Conservation (phyloP, 2,329 filamentous ascomycete genomes). For the Apiospora rasikravindrae region DNA sequence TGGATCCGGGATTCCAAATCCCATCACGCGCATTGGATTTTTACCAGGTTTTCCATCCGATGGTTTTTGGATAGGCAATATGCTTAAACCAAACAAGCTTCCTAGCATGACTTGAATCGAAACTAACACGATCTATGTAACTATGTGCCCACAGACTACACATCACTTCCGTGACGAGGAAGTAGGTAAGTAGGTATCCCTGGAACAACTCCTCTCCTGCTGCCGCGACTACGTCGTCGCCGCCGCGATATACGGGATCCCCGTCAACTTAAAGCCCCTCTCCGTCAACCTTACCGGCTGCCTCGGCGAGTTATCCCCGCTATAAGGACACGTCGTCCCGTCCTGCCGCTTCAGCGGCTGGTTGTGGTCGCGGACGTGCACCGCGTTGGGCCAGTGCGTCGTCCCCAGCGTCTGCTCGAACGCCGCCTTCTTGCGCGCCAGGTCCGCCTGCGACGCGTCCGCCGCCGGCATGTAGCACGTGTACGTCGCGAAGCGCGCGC, state of each 20-base stretch:
- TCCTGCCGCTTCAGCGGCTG: neutral
- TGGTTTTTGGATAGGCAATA: neutral
- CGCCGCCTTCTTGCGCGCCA: conserved; percentile 46
- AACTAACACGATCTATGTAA: neutral
- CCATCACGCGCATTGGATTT: neutral
- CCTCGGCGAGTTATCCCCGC: neutral
- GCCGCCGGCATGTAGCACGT: conserved; percentile 48
- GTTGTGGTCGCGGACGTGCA: conserved; percentile 21
- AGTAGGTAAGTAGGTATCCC: neutral
- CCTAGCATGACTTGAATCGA: neutral
- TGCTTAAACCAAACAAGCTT: neutral
- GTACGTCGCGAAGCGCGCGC: conserved; percentile 42
- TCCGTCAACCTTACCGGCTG: conserved; percentile 40
- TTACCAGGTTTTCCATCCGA: neutral
- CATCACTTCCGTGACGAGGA: neutral
- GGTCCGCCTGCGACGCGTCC: conserved; percentile 45
- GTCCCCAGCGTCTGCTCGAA: conserved; percentile 46
- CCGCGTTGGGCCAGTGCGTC: conserved; percentile 49
- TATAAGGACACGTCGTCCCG: conserved; percentile 38
- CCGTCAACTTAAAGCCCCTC: conserved; percentile 50
- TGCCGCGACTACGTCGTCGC: neutral
- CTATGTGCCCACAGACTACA: neutral
- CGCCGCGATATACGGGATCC: conserved; percentile 49
- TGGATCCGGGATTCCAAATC: neutral
- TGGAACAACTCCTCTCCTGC: neutral